Conservation (phyloP, 2,329 filamentous ascomycete species). For the Beauveria pseudobassiana region DNA sequence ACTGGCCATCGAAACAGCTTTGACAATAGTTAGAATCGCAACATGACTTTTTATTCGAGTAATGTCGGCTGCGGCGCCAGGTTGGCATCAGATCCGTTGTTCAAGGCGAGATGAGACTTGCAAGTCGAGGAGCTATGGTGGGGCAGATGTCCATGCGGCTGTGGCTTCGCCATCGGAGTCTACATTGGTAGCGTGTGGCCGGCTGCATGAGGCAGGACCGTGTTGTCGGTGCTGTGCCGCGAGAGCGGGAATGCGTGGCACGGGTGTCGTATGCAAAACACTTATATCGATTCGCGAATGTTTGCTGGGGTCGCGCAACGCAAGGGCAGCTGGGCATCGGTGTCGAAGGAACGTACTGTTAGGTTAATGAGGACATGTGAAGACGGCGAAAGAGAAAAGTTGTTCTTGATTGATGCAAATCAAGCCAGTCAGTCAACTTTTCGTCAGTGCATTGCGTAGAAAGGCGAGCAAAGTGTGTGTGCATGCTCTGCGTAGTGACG, state of each 20-base stretch:
- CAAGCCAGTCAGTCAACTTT: background rate
- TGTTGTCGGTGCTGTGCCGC: background rate
- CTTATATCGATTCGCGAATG: conserved; percentile 3
- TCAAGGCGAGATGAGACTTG: background rate
- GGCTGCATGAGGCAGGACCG: background rate
- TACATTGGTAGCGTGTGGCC: background rate
- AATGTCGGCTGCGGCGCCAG: background rate
- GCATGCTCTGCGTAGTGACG: background rate
- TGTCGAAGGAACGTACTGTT: background rate
- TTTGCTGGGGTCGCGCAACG: background rate
- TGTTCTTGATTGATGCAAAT: background rate
- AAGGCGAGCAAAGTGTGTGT: background rate
- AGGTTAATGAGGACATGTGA: background rate
- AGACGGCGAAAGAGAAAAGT: background rate
- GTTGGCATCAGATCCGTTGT: background rate
- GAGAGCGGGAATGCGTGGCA: background rate
- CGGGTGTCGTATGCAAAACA: background rate
- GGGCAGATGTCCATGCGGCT: background rate
- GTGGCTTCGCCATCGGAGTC: background rate
- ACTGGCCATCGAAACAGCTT: background rate
- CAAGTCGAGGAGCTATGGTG: background rate
- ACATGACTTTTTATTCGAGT: too few species aligned
- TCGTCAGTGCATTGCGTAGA: background rate
- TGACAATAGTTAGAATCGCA: background rate
- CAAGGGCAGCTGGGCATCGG: background rate